Evolutionary conservation across 2,329 filamentous ascomycete species (phyloP).

Genomic region (Neopestalotiopsis rosae): DNA sequence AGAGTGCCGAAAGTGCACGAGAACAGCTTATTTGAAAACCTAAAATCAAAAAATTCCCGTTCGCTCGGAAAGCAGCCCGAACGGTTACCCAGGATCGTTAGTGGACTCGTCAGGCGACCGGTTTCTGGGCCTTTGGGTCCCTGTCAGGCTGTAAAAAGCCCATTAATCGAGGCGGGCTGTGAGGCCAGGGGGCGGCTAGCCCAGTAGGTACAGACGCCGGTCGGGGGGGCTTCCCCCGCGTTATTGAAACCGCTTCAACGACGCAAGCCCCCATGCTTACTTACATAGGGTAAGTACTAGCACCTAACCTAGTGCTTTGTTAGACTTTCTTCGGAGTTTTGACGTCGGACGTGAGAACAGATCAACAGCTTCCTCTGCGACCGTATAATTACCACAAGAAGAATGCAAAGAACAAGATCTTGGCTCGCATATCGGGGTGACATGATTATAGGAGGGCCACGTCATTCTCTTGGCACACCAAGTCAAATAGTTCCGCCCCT

Average conservation of each 20-base stretch:
- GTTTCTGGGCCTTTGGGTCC: not conserved
- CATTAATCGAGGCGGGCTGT: not conserved
- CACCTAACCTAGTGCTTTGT: not conserved
- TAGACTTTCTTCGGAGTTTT: not conserved
- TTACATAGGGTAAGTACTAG: too few species aligned
- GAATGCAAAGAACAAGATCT: not conserved
- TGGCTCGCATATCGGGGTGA: not conserved
- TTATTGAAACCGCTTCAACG: not conserved
- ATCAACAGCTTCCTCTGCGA: not conserved
- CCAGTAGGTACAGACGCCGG: not conserved
- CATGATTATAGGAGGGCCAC: not conserved
- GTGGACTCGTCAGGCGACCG: not conserved
- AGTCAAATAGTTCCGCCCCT: not conserved
- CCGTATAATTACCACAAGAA: not conserved
- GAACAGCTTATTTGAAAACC: slow-evolving; percentile 8
- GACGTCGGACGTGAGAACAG: not conserved
- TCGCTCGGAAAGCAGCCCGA: slow-evolving; percentile 12
- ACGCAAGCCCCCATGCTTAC: not conserved
- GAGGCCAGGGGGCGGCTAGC: not conserved
- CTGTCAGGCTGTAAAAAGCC: not conserved
- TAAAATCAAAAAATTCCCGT: not conserved
- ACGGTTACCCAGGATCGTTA: slow-evolving; percentile 1
- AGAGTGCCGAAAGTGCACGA: not conserved
- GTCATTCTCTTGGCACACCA: not conserved
- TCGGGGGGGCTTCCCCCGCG: not conserved